Percentiles rank a stretch among this genome's conserved stretches.
These are phyloP conservation scores for Sarocladium kiliense DNA, from an alignment of 2,329 filamentous ascomycete genomes.

Conservation along the genomic window DNA sequence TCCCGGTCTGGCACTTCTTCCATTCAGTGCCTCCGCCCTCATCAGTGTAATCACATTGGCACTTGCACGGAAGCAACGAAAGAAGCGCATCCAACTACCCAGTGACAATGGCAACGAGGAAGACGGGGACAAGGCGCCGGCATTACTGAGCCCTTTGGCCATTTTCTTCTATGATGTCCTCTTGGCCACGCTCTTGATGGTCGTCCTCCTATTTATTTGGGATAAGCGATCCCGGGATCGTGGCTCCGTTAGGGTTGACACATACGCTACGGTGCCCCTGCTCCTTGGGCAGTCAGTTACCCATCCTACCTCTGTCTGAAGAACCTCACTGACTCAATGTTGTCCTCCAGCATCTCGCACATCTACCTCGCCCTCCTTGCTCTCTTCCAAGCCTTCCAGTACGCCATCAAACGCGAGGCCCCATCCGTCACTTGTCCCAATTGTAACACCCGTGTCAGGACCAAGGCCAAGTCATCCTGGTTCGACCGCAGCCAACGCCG, in stretches of 20 bases:
- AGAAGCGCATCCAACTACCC: slow-evolving; percentile 11
- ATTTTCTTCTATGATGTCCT: slow-evolving; percentile 29
- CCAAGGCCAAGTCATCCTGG: slow-evolving; percentile 19
- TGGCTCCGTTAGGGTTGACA: slow-evolving; percentile 27
- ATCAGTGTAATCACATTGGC: slow-evolving; percentile 18
- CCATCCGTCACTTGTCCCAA: background rate
- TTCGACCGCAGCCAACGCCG: slow-evolving; percentile 10
- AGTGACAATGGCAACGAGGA: slow-evolving; percentile 10
- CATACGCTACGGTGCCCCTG: slow-evolving; percentile 37
- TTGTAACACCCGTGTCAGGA: slow-evolving; percentile 28
- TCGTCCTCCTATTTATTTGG: slow-evolving; percentile 37
- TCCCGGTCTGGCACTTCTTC: slow-evolving; percentile 34
- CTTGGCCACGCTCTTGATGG: slow-evolving; percentile 30
- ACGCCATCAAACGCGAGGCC: slow-evolving; percentile 24
- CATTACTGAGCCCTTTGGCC: background rate
- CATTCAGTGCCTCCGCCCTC: slow-evolving; percentile 30
- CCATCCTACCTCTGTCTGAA: no score
- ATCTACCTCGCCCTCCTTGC: slow-evolving; percentile 31
- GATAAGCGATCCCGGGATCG: background rate
- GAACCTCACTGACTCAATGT: no score
- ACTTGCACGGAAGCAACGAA: background rate
- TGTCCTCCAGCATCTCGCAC: slow-evolving; percentile 13
- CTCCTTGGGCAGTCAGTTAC: slow-evolving; percentile 33
- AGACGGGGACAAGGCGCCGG: slow-evolving; percentile 17
- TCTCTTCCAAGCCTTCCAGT: slow-evolving; percentile 29